Conservation (phyloP, 1,139 yeast species). For the Diutina pseudorugosa region DNA sequence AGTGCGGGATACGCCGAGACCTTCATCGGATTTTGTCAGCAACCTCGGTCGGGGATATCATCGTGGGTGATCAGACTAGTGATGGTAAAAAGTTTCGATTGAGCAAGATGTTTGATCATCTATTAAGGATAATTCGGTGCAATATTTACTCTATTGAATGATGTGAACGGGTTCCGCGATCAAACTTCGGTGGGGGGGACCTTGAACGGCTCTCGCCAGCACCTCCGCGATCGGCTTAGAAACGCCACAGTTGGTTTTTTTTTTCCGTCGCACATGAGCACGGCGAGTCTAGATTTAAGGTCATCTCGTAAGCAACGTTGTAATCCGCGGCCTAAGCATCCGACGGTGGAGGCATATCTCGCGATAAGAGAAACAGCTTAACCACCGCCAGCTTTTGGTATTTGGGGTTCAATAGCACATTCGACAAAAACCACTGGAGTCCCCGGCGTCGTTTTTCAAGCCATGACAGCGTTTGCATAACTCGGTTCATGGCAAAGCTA, state of each 20-base stretch:
- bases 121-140: no score
- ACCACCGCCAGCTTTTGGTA: slow-evolving; percentile 36
- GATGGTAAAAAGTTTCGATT: not conserved
- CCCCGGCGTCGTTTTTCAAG: slow-evolving; percentile 53
- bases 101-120: no score
- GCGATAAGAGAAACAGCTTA: slow-evolving; percentile 32
- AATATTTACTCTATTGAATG: not conserved
- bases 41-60: not conserved
- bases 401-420: slow-evolving; percentile 54
- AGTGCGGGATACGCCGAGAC: not conserved
- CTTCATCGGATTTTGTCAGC: not conserved
- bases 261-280: not conserved
- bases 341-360: not conserved
- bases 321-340: not conserved
- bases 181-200: not conserved
- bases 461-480: slow-evolving; percentile 37
- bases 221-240: not conserved
- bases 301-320: not conserved
- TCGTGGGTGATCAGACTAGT: not conserved
- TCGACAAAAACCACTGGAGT: slow-evolving; percentile 61
- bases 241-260: not conserved
- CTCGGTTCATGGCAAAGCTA: slow-evolving; percentile 30
- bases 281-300: not conserved
- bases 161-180: not conserved
- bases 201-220: not conserved